Conservation (phyloP, 768 basidiomycete species). For the Suillus subalutaceus region DNA sequence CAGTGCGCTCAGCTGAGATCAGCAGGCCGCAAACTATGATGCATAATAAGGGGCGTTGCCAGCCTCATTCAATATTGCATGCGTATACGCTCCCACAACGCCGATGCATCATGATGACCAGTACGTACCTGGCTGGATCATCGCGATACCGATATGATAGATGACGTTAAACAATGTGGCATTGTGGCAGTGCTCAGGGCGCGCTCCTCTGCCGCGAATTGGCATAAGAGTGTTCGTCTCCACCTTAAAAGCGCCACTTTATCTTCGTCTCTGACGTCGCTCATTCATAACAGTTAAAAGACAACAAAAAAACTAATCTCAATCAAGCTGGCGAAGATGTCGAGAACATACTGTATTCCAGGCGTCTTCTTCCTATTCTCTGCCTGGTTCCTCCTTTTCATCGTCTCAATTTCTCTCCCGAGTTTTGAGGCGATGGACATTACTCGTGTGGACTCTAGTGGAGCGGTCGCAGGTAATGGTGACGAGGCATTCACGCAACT, state of each 20-base stretch:
- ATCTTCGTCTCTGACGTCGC: slow-evolving; percentile 1
- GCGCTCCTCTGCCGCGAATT: not conserved
- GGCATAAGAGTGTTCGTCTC: not conserved
- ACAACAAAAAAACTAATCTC: not conserved
- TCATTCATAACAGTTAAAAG: not conserved
- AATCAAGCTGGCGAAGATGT: slow-evolving; percentile 32
- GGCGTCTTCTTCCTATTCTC: slow-evolving; percentile 57
- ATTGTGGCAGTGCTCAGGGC: not conserved
- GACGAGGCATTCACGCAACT: slow-evolving; percentile 43
- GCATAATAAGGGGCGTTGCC: too few species aligned
- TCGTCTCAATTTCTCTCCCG: slow-evolving; percentile 74
- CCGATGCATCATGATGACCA: too few species aligned
- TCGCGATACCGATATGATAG: not conserved
- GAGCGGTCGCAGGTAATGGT: slow-evolving; percentile 28
- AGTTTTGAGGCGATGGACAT: slow-evolving; percentile 69
- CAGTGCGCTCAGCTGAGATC: too few species aligned
- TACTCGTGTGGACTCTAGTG: slow-evolving; percentile 54
- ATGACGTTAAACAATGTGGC: not conserved
- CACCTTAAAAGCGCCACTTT: not conserved
- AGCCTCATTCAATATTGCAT: too few species aligned
- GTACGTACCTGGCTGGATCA: too few species aligned
- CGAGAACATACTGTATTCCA: slow-evolving; percentile 61
- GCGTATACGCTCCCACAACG: too few species aligned
- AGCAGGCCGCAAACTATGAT: too few species aligned
- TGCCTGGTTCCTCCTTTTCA: slow-evolving; percentile 67